Percentiles rank a stretch among this genome's conserved stretches.
phyloP scores from a whole-genome alignment of 2,329 filamentous ascomycete genomes.

The Colletotrichum sp. region DNA sequence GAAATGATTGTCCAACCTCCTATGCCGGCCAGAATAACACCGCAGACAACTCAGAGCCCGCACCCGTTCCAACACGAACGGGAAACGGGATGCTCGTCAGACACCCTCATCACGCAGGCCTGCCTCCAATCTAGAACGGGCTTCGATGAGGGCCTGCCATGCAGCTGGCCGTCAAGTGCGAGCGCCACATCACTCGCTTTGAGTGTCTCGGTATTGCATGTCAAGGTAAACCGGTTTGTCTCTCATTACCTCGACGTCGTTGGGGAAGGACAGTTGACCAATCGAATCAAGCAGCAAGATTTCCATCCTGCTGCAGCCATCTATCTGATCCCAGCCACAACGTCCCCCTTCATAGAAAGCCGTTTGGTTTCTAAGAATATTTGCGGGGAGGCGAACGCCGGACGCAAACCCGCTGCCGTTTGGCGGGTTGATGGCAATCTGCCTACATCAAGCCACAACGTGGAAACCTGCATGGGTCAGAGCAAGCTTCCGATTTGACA shows the following conservation, averaged over 20 bases:
- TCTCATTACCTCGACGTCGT: background rate
- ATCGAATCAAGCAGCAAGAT: background rate
- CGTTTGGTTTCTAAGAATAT: background rate
- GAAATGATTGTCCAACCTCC: constrained; percentile 24
- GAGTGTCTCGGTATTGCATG: background rate
- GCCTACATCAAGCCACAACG: background rate
- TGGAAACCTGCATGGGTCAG: background rate
- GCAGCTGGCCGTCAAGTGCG: constrained; percentile 1
- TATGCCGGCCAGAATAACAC: constrained; percentile 15
- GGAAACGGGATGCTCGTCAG: background rate
- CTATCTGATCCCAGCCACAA: background rate
- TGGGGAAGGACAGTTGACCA: background rate
- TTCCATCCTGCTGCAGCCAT: background rate
- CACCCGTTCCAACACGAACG: background rate
- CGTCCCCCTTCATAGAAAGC: background rate
- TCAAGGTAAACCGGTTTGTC: background rate
- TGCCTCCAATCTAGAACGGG: background rate
- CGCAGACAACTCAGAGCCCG: background rate
- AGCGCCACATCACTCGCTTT: background rate
- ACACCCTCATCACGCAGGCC: background rate
- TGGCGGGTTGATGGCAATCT: background rate
- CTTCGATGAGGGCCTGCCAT: background rate
- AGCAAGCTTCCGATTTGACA: background rate
- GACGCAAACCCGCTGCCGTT: background rate
- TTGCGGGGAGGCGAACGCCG: background rate